These are phyloP conservation scores for Colletotrichum incanum DNA, from an alignment of 2,329 filamentous ascomycete genomes.

Conservation along the genomic window DNA sequence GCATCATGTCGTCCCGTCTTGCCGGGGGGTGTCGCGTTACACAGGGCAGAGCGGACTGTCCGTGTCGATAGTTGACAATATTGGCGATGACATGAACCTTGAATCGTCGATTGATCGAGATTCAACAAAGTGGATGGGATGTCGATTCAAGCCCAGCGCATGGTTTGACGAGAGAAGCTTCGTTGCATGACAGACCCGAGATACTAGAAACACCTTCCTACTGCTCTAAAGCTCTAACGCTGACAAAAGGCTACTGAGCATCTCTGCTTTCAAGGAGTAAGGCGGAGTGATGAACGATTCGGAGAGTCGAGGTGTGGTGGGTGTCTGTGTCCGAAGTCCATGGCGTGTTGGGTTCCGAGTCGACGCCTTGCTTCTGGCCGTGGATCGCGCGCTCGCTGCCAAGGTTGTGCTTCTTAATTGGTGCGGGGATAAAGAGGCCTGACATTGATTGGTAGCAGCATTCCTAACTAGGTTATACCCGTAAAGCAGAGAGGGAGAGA, in stretches of 20 bases:
- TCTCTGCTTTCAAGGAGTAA: neutral
- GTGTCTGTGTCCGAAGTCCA: neutral
- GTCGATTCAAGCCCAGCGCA: neutral
- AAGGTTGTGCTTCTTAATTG: too few relatives aligned
- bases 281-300: neutral
- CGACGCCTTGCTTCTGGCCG: too few relatives aligned
- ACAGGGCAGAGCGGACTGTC: too few relatives aligned
- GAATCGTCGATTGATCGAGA: neutral
- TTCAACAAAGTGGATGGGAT: neutral
- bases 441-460: too few relatives aligned
- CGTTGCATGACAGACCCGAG: neutral
- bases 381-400: neutral
- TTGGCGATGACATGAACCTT: too few relatives aligned
- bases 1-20: too few relatives aligned
- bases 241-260: neutral
- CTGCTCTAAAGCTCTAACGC: neutral
- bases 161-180: neutral
- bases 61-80: too few relatives aligned
- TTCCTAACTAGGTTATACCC: too few relatives aligned
- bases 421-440: too few relatives aligned
- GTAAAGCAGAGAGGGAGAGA: too few relatives aligned
- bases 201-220: neutral
- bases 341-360: neutral
- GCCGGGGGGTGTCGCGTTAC: too few relatives aligned
- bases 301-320: neutral